These are phyloP conservation scores for Symbiodinium natans DNA, from an alignment of 73 alveolate species.

Conservation along the genomic window DNA sequence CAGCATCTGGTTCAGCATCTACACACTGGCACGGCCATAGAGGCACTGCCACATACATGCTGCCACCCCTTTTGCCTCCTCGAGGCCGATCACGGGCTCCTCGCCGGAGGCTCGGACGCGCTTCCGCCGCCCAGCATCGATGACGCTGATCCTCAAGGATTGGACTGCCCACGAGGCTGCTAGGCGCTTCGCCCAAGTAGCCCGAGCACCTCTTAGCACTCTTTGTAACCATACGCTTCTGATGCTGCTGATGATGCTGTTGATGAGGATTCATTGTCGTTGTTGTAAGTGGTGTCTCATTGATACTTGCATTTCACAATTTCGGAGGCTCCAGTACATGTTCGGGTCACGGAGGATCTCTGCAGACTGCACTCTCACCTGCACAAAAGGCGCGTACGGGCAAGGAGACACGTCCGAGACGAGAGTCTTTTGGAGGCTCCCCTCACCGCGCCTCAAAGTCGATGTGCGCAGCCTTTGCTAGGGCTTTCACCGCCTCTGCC, in stretches of 20 bases:
- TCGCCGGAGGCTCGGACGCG: not conserved
- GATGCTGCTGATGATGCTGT: too few relatives aligned
- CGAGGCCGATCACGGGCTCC: constrained; percentile 68
- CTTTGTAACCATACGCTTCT: too few relatives aligned
- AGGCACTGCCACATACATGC: too few relatives aligned
- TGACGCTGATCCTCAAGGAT: constrained; percentile 69
- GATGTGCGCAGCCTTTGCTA: constrained; percentile 21
- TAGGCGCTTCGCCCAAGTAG: too few relatives aligned
- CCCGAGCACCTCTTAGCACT: too few relatives aligned
- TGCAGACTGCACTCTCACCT: constrained; percentile 96
- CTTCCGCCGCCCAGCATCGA: constrained; percentile 65
- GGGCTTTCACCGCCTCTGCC: constrained; percentile 29
- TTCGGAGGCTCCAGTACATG: constrained; percentile 98
- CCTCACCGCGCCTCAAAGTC: constrained; percentile 26
- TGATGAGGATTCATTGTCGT: too few relatives aligned
- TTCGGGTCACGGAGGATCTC: constrained; percentile 99
- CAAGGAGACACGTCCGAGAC: not conserved
- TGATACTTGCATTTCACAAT: too few relatives aligned
- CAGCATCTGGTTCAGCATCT: too few relatives aligned
- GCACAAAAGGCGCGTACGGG: not conserved
- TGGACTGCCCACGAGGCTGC: too few relatives aligned
- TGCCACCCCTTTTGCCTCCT: not conserved
- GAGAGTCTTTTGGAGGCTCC: not conserved
- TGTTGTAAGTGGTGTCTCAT: too few relatives aligned
- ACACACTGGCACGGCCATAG: too few relatives aligned